Conservation (phyloP, 2,329 filamentous ascomycete species). For the Trichoderma atrobrunneum region DNA sequence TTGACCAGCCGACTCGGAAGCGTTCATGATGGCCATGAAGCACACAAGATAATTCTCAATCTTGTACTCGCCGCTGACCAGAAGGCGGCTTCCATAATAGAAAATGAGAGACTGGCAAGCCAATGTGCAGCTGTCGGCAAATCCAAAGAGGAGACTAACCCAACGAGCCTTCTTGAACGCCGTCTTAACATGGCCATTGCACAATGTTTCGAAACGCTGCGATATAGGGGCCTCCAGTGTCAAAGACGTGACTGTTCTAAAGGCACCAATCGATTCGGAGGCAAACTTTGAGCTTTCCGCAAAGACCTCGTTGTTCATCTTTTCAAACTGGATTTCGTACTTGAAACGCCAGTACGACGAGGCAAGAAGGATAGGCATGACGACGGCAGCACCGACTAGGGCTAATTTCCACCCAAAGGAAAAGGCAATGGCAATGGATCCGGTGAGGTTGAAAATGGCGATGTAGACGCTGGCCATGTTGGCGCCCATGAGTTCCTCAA, state of each 20-base stretch:
- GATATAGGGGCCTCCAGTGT: constrained; percentile 67
- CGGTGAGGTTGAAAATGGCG: constrained; percentile 63
- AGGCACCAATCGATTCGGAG: constrained; percentile 69
- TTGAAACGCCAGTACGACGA: constrained; percentile 52
- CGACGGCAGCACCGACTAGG: constrained; percentile 62
- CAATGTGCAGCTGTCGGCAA: constrained; percentile 65
- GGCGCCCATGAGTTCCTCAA: constrained; percentile 61
- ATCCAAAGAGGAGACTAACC: constrained; percentile 63
- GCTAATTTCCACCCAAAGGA: constrained; percentile 75
- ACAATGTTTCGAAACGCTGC: constrained; percentile 57
- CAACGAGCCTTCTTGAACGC: constrained; percentile 62
- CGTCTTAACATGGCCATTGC: constrained; percentile 55
- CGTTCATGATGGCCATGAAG: constrained; percentile 66
- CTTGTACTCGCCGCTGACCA: constrained; percentile 50
- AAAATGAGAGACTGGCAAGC: constrained; percentile 62
- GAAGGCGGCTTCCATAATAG: constrained; percentile 63
- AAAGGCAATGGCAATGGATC: constrained; percentile 65
- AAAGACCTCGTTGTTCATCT: constrained; percentile 66
- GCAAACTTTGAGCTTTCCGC: constrained; percentile 71
- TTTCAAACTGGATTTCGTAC: constrained; percentile 65
- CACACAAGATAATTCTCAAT: constrained; percentile 51
- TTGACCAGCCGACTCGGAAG: constrained; percentile 64
- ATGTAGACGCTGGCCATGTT: constrained; percentile 63
- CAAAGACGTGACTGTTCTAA: constrained; percentile 68
- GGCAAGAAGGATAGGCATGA: constrained; percentile 48